Percentiles rank a stretch among this genome's conserved stretches.
Evolutionary conservation across 805 yeast species (phyloP).

Genomic region (Metschnikowia vanudenii): DNA sequence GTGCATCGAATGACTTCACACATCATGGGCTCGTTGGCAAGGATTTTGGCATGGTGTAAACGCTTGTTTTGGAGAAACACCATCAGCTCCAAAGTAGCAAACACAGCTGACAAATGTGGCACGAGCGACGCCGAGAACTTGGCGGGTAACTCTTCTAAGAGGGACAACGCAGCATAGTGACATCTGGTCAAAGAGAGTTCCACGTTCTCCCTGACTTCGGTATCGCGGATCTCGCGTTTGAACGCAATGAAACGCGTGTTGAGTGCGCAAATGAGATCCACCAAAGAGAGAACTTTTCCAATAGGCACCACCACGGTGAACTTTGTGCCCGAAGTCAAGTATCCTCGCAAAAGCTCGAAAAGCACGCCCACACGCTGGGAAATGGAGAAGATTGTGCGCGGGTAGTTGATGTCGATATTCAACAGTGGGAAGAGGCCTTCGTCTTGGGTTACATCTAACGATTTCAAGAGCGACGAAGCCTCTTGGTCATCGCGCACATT

Average conservation of each 20-base stretch:
- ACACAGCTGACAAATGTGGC: conserved; percentile 50
- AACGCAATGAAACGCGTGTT: conserved; percentile 55
- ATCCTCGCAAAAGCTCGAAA: conserved; percentile 40
- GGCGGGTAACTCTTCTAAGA: conserved; percentile 38
- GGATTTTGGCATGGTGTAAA: conserved; percentile 31
- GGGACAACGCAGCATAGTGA: conserved; percentile 44
- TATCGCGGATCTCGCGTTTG: conserved; percentile 59
- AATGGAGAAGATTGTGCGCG: conserved; percentile 50
- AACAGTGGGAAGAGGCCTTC: conserved; percentile 45
- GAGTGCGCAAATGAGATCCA: conserved; percentile 55
- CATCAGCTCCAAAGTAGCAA: conserved; percentile 55
- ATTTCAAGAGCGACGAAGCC: conserved; percentile 36
- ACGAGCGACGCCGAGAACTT: conserved; percentile 38
- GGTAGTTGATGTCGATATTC: conserved; percentile 57
- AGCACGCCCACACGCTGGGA: conserved; percentile 51
- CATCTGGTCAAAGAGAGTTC: conserved; percentile 41
- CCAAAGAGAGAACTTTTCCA: conserved; percentile 51
- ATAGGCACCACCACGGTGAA: conserved; percentile 60
- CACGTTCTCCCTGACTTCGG: conserved; percentile 45
- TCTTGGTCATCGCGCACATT: conserved; percentile 58
- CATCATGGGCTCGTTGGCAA: conserved; percentile 39
- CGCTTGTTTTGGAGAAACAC: conserved; percentile 50
- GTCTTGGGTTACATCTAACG: conserved; percentile 23
- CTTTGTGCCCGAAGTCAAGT: conserved; percentile 49
- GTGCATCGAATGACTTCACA: conserved; percentile 35